phyloP scores from a whole-genome alignment of 306 rosid genomes.

The apple (Malus domestica) region DNA sequence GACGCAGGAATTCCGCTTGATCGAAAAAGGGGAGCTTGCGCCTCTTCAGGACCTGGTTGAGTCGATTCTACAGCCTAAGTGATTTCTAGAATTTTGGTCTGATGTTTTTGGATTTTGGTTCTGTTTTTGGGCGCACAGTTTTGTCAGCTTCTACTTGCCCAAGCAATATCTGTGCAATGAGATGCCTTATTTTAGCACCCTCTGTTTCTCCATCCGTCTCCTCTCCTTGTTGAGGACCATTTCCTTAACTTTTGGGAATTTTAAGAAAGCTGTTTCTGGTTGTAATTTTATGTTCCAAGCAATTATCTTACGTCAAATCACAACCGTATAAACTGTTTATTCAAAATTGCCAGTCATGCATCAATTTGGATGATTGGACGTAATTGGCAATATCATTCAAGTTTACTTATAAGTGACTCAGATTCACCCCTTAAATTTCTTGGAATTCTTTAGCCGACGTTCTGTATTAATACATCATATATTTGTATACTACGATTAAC shows the following conservation, averaged over 20 bases:
- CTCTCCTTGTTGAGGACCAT: neutral
- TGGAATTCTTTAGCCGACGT: neutral
- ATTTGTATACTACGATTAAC: neutral
- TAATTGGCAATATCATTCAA: neutral
- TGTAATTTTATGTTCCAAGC: neutral
- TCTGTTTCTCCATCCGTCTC: neutral
- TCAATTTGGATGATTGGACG: neutral
- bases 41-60: conserved; percentile 81
- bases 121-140: conserved; percentile 14
- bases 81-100: neutral
- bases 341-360: neutral
- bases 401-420: neutral
- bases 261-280: neutral
- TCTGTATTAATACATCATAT: no score
- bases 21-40: conserved; percentile 68
- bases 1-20: conserved; percentile 69
- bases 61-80: conserved; percentile 43
- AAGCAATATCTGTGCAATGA: conserved; percentile 9
- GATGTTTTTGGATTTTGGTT: neutral
- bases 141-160: conserved; percentile 14
- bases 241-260: neutral
- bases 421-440: neutral
- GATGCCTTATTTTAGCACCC: neutral
- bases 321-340: neutral
- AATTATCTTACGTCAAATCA: neutral